phyloP scores from a whole-genome alignment of 73 alveolate genomes.

The Tetrahymena elliotti region DNA sequence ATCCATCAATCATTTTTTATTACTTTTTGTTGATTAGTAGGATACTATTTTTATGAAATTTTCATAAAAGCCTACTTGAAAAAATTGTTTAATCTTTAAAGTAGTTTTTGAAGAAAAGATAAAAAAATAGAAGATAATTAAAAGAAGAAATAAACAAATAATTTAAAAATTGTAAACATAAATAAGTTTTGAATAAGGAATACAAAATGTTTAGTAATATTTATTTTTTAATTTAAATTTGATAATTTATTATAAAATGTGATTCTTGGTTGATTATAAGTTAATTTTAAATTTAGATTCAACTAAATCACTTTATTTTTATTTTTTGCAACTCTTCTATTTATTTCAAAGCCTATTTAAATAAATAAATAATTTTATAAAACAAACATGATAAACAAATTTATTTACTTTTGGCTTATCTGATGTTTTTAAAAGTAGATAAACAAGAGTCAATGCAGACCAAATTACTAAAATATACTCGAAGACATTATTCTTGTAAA shows the following conservation, averaged over 20 bases:
- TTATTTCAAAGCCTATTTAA: not conserved
- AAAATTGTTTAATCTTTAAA: too few species aligned
- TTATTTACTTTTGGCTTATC: slow-evolving; percentile 25
- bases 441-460: slow-evolving; percentile 48
- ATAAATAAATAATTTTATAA: not conserved
- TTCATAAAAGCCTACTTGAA: too few species aligned
- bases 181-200: not conserved
- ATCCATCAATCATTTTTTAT: too few species aligned
- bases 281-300: not conserved
- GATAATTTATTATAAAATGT: not conserved
- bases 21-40: too few species aligned
- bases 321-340: slow-evolving; percentile 31
- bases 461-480: slow-evolving; percentile 49
- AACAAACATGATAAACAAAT: not conserved
- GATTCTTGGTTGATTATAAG: not conserved
- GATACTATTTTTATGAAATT: too few species aligned
- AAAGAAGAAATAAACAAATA: not conserved
- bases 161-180: not conserved
- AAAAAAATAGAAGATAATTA: too few species aligned
- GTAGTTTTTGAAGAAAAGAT: not conserved
- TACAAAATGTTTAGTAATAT: not conserved
- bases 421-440: slow-evolving; percentile 29
- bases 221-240: too few species aligned
- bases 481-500: slow-evolving; percentile 61
- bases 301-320: slow-evolving; percentile 8